A percentile compares a stretch with the other conserved stretches of the same genome.
Evolutionary conservation across 2,329 filamentous ascomycete species (phyloP).

Genomic region (Pseudocercospora crystallina): DNA sequence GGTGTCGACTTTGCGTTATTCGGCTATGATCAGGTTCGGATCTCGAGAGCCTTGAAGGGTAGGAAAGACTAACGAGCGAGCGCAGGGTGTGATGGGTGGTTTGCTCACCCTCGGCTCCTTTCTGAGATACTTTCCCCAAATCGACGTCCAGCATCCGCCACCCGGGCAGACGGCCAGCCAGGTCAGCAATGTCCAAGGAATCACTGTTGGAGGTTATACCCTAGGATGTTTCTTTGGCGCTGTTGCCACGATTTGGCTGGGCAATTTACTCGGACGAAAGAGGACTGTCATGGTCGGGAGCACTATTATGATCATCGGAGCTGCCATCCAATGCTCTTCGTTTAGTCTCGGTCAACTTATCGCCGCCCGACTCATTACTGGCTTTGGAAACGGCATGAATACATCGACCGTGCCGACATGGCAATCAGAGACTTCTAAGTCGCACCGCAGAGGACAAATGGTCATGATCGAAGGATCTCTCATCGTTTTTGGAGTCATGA

Average conservation of each 20-base stretch:
- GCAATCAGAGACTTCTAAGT: slow-evolving; percentile 66
- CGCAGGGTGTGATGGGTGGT: slow-evolving; percentile 43
- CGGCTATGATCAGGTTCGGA: slow-evolving; percentile 23
- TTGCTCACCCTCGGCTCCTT: slow-evolving; percentile 45
- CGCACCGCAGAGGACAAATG: slow-evolving; percentile 87
- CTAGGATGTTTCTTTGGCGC: slow-evolving; percentile 21
- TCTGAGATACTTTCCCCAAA: slow-evolving; percentile 34
- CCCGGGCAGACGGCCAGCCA: slow-evolving; percentile 37
- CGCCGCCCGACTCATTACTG: slow-evolving; percentile 52
- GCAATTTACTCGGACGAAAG: slow-evolving; percentile 59
- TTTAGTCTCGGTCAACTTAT: slow-evolving; percentile 49
- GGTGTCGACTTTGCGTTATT: slow-evolving; percentile 40
- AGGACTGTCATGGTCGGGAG: slow-evolving; percentile 61
- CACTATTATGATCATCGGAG: slow-evolving; percentile 58
- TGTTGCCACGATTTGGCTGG: slow-evolving; percentile 46
- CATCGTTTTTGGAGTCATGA: slow-evolving; percentile 53
- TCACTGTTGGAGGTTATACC: slow-evolving; percentile 14
- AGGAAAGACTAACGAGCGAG: slow-evolving; percentile 26
- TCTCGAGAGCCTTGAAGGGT: not conserved
- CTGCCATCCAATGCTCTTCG: slow-evolving; percentile 57
- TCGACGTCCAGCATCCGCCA: slow-evolving; percentile 31
- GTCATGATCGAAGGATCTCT: slow-evolving; percentile 94
- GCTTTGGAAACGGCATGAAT: slow-evolving; percentile 43
- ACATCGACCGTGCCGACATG: slow-evolving; percentile 46
- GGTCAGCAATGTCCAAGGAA: slow-evolving; percentile 13